A percentile compares a stretch with the other conserved stretches of the same genome.
Evolutionary conservation across 495 filamentous ascomycete genomes (phyloP).

Genomic region (Penicillium lagena): DNA sequence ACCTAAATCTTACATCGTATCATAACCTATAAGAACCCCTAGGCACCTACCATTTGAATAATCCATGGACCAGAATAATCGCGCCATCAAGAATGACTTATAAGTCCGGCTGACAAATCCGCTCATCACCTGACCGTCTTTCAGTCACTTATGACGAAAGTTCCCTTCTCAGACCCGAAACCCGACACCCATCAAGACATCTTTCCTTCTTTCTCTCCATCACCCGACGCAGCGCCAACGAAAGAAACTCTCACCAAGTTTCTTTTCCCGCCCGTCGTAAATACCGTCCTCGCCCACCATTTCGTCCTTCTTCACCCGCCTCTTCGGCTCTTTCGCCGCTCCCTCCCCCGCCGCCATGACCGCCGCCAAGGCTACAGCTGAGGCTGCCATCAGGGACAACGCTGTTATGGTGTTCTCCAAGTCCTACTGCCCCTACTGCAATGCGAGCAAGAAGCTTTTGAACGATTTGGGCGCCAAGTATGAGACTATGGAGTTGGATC

Average conservation of each 20-base stretch:
- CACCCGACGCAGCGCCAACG: not conserved
- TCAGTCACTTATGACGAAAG: too few relatives aligned
- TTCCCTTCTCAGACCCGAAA: too few relatives aligned
- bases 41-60: too few relatives aligned
- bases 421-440: constrained; percentile 95
- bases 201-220: not conserved
- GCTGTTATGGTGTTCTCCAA: constrained; percentile 94
- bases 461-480: constrained; percentile 64
- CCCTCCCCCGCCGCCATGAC: constrained; percentile 63
- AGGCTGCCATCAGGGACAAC: constrained; percentile 86
- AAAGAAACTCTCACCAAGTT: constrained; percentile 11
- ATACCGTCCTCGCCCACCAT: constrained; percentile 47
- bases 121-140: too few relatives aligned
- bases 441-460: constrained; percentile 68
- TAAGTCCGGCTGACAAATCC: too few relatives aligned
- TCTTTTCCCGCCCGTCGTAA: constrained; percentile 4
- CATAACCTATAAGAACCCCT: too few relatives aligned
- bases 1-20: too few relatives aligned
- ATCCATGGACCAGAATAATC: too few relatives aligned
- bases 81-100: too few relatives aligned
- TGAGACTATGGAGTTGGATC: constrained; percentile 74
- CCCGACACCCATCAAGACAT: too few relatives aligned
- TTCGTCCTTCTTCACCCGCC: constrained; percentile 66
- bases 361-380: constrained; percentile 78
- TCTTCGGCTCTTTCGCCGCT: constrained; percentile 61